Conservation (phyloP, 2,329 filamentous ascomycete species). For the Thelonectria rubi region DNA sequence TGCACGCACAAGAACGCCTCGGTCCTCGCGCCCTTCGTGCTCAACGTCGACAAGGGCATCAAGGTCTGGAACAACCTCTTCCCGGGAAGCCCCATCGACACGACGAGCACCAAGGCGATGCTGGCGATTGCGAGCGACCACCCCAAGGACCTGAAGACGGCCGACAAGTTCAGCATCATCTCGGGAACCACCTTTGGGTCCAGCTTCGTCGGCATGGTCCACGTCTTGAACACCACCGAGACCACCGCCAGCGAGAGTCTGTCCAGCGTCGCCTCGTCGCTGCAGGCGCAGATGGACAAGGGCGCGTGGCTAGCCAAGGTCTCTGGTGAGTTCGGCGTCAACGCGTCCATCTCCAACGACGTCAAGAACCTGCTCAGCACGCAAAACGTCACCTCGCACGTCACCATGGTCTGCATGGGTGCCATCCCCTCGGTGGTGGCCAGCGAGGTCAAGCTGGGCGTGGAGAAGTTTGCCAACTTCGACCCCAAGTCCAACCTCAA, state of each 20-base stretch:
- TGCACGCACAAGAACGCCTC: constrained; percentile 32
- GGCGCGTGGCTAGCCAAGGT: constrained; percentile 18
- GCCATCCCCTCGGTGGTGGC: constrained; percentile 4
- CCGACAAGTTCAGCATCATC: constrained; percentile 19
- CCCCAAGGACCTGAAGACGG: not conserved
- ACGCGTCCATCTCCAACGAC: constrained; percentile 21
- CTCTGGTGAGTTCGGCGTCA: constrained; percentile 4
- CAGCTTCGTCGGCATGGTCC: constrained; percentile 24
- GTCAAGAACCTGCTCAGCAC: constrained; percentile 29
- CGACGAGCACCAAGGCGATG: not conserved
- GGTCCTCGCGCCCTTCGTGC: constrained; percentile 22
- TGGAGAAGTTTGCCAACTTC: constrained; percentile 16
- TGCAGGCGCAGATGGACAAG: constrained; percentile 20
- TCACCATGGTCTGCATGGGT: constrained; percentile 25
- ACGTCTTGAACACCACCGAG: constrained; percentile 6
- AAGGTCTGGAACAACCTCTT: constrained; percentile 28
- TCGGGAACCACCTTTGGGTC: constrained; percentile 17
- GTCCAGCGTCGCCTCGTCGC: not conserved
- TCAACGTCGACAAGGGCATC: constrained; percentile 32
- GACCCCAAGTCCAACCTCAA: constrained; percentile 18
- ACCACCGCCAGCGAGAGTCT: constrained; percentile 11
- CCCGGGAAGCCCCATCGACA: not conserved
- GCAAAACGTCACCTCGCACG: constrained; percentile 29
- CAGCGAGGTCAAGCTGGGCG: constrained; percentile 13
- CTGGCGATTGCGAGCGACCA: not conserved